These are phyloP conservation scores for Nowakowskiella sp. DNA, from an alignment of 192 early-diverging fungal genomes.

Conservation along the genomic window DNA sequence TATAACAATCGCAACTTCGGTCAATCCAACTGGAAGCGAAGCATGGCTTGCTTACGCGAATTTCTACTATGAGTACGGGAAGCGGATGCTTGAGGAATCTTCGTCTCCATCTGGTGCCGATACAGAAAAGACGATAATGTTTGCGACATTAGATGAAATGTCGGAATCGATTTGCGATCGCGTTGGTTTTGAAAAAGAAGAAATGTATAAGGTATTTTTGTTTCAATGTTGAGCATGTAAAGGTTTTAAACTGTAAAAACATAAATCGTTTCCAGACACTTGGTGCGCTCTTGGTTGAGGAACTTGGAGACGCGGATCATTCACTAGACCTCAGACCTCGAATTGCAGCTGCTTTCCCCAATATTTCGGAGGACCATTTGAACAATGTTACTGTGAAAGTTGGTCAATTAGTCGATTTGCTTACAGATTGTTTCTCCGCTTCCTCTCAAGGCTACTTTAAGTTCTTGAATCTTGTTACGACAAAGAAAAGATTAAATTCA, in stretches of 20 bases:
- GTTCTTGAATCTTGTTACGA: constrained; percentile 6
- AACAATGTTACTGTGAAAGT: background rate
- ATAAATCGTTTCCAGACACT: too few relatives aligned
- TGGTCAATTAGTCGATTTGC: background rate
- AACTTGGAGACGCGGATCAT: too few relatives aligned
- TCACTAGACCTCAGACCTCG: too few relatives aligned
- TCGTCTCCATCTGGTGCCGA: background rate
- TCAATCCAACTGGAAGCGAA: constrained; percentile 31
- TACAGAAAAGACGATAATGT: background rate
- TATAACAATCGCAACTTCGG: constrained; percentile 31
- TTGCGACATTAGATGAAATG: background rate
- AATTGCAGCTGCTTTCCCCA: too few relatives aligned
- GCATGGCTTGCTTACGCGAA: constrained; percentile 57
- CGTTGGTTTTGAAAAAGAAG: background rate
- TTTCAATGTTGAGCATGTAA: constrained; percentile 4
- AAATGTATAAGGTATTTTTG: background rate
- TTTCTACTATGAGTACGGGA: constrained; percentile 48
- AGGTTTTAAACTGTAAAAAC: constrained; percentile 5
- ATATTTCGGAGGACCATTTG: background rate
- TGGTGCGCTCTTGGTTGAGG: too few relatives aligned
- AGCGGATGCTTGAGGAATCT: constrained; percentile 43
- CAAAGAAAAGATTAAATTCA: constrained; percentile 12
- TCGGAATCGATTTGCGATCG: background rate
- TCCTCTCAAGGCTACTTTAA: background rate
- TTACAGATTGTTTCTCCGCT: background rate